phyloP scores from a whole-genome alignment of 441 rosid genomes.

The Erodium trifolium region DNA sequence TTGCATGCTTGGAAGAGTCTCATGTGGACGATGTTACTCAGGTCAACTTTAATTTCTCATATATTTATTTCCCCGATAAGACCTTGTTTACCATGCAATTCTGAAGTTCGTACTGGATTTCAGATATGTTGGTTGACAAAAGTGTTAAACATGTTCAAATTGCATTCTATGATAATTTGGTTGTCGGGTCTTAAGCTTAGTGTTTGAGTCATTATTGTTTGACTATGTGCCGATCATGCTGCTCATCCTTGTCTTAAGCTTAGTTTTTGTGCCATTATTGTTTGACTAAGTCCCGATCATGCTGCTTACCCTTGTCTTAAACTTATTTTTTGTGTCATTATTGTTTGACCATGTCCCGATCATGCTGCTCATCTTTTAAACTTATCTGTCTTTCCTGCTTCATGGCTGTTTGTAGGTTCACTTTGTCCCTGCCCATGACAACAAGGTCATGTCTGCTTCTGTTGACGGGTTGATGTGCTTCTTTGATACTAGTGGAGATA shows the following conservation, averaged over 20 bases:
- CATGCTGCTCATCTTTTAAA: not conserved
- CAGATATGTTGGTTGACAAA: not conserved
- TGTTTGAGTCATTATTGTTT: not conserved
- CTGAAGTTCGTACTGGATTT: not conserved
- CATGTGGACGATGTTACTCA: constrained; percentile 87
- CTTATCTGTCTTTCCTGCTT: not conserved
- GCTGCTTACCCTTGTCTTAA: not conserved
- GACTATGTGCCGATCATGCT: not conserved
- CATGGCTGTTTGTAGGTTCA: constrained; percentile 42
- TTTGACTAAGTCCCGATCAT: not conserved
- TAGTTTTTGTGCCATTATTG: not conserved
- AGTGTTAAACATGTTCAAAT: not conserved
- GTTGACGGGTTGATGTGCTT: constrained; percentile 81
- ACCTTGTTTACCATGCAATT: not conserved
- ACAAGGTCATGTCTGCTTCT: constrained; percentile 80
- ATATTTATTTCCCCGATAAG: not conserved
- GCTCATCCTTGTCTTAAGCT: too few species aligned
- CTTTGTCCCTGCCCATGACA: constrained; percentile 56
- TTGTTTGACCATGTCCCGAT: not conserved
- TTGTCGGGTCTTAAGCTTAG: not conserved
- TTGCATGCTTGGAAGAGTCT: constrained; percentile 86
- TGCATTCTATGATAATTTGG: not conserved
- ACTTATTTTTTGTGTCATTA: too few species aligned
- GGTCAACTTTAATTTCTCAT: constrained; percentile 33
- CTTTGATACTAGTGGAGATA: constrained; percentile 63